phyloP scores from a whole-genome alignment of 345 rosid species.

The Melaleuca alternifolia region DNA sequence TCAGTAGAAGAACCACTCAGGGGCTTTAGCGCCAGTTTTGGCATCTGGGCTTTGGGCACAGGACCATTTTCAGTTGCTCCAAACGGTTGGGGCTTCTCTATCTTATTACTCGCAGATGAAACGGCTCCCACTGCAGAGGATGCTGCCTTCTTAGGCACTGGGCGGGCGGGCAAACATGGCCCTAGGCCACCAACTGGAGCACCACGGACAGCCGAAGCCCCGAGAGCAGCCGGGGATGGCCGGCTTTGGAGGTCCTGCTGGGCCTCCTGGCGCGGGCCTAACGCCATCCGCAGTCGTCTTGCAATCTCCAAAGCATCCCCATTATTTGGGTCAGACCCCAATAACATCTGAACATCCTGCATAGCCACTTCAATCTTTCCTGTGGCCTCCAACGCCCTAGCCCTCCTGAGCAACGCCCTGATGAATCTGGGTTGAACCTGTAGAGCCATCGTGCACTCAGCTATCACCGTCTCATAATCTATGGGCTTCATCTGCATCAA shows the following conservation, averaged over 20 bases:
- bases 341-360: slow-evolving; percentile 68
- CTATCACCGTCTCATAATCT: slow-evolving; percentile 69
- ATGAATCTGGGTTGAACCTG: slow-evolving; percentile 74
- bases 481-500: slow-evolving; percentile 98
- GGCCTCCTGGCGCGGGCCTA: slow-evolving; percentile 62
- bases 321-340: slow-evolving; percentile 64
- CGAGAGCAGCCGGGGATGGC: slow-evolving; percentile 98
- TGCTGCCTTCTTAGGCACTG: slow-evolving; percentile 52
- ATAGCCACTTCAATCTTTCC: slow-evolving; percentile 77
- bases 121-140: slow-evolving; percentile 26
- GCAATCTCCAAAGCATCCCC: slow-evolving; percentile 74
- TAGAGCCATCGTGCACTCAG: slow-evolving; percentile 81
- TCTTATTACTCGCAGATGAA: slow-evolving; percentile 18
- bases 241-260: slow-evolving; percentile 87
- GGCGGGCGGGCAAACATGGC: slow-evolving; percentile 80
- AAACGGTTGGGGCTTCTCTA: slow-evolving; percentile 35
- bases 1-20: slow-evolving; percentile 31
- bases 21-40: slow-evolving; percentile 56
- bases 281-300: slow-evolving; percentile 46
- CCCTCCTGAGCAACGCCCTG: slow-evolving; percentile 82
- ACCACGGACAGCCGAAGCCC: slow-evolving; percentile 94
- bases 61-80: slow-evolving; percentile 41
- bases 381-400: slow-evolving; percentile 72
- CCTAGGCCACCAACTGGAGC: slow-evolving; percentile 89
- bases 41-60: slow-evolving; percentile 31